Percentiles rank a stretch among this genome's conserved stretches.
Evolutionary conservation across 1,284 basidiomycete species (phyloP).

Genomic region (Marasmius sp.): DNA sequence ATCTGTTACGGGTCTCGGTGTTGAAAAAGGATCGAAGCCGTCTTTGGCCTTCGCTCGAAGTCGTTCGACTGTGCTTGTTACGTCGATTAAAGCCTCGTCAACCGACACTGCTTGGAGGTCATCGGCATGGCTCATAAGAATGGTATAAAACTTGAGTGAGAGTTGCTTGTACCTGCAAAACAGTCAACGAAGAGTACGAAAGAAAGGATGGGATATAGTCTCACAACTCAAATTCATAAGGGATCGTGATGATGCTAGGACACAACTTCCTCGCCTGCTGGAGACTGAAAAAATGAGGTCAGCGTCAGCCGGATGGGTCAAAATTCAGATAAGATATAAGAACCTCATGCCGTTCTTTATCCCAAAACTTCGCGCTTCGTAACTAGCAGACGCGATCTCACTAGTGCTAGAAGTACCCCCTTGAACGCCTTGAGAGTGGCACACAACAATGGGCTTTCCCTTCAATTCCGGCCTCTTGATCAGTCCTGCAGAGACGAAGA

Average conservation of each 20-base stretch:
- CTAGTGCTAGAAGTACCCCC: conserved; percentile 79
- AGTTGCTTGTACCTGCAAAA: conserved; percentile 73
- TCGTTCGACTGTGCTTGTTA: conserved; percentile 65
- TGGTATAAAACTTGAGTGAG: conserved; percentile 88
- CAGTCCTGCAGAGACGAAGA: conserved; percentile 93
- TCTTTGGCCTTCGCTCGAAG: conserved; percentile 31
- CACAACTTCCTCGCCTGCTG: conserved; percentile 85
- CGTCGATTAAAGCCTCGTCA: conserved; percentile 93
- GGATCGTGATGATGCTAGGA: conserved; percentile 76
- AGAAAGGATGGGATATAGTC: conserved; percentile 14
- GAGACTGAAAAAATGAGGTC: conserved; percentile 46
- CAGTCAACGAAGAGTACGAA: not conserved
- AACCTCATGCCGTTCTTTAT: conserved; percentile 94
- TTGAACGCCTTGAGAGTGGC: conserved; percentile 81
- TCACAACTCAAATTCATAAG: conserved; percentile 85
- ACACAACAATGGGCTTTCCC: conserved; percentile 91
- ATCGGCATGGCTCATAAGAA: conserved; percentile 87
- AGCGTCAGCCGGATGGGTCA: conserved; percentile 3
- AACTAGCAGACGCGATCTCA: conserved; percentile 94
- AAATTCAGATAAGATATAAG: not conserved
- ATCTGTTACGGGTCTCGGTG: conserved; percentile 33
- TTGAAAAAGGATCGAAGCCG: conserved; percentile 12
- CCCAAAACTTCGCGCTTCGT: conserved; percentile 88
- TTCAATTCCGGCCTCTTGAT: conserved; percentile 75
- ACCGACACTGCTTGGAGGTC: conserved; percentile 95